These are phyloP conservation scores for Cardamine occulta DNA, from an alignment of 345 rosid genomes.

Conservation along the genomic window DNA sequence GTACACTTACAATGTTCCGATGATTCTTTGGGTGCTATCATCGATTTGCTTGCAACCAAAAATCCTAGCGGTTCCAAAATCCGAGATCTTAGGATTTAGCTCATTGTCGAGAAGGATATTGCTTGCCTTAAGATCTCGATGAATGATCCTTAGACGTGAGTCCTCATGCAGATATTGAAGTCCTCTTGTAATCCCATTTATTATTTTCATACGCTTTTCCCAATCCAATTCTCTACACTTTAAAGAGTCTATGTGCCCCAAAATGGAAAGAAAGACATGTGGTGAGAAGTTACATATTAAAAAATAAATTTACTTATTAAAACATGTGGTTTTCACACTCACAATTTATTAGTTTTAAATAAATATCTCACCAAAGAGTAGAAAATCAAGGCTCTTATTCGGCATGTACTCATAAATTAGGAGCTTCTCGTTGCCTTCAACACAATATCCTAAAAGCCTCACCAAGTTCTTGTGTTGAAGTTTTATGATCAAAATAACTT, in stretches of 20 bases:
- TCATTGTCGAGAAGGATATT: not conserved
- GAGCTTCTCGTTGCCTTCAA: not conserved
- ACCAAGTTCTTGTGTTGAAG: constrained; percentile 11
- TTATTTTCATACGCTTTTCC: not conserved
- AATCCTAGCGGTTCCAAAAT: not conserved
- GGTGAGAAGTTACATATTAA: not conserved
- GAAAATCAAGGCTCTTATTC: not conserved
- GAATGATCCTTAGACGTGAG: constrained; percentile 8
- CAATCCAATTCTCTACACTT: constrained; percentile 1
- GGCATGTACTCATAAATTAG: not conserved
- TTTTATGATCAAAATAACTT: constrained; percentile 1
- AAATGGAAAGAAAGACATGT: not conserved
- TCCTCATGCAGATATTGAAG: constrained; percentile 21
- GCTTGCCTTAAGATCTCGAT: constrained; percentile 15
- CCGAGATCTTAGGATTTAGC: constrained; percentile 14
- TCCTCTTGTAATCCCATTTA: constrained; percentile 8
- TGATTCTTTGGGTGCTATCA: constrained; percentile 6
- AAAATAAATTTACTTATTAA: too few relatives aligned
- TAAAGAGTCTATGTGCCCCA: not conserved
- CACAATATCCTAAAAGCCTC: constrained; percentile 1
- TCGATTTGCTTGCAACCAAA: not conserved
- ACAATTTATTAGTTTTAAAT: not conserved
- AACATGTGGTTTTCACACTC: not conserved
- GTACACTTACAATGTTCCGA: not conserved
- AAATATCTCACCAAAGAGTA: not conserved